These are phyloP conservation scores for Biscutella auriculata DNA, from an alignment of 441 rosid genomes.

Conservation along the genomic window DNA sequence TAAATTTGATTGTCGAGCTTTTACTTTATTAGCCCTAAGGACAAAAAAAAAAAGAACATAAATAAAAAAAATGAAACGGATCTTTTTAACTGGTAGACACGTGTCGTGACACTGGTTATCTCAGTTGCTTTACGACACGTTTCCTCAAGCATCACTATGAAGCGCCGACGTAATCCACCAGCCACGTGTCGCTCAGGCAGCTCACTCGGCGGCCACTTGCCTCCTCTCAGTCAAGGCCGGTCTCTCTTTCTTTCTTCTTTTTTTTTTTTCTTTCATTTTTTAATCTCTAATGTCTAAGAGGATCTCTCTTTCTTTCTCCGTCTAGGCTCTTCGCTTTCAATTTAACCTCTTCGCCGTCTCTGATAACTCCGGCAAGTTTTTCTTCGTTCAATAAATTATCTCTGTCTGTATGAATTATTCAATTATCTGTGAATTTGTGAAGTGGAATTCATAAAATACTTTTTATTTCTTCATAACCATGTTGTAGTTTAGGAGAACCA, in stretches of 20 bases:
- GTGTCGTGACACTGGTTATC: slow-evolving; percentile 10
- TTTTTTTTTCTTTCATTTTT: too few relatives aligned
- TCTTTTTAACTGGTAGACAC: slow-evolving; percentile 18
- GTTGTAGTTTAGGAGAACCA: neutral
- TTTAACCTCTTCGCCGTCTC: neutral
- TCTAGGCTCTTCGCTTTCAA: neutral
- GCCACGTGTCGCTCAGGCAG: slow-evolving; percentile 55
- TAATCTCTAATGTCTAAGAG: slow-evolving; percentile 1
- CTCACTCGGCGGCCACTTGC: slow-evolving; percentile 58
- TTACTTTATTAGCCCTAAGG: too few relatives aligned
- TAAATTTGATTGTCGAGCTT: neutral
- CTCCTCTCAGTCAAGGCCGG: slow-evolving; percentile 25
- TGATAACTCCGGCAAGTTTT: neutral
- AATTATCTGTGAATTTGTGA: too few relatives aligned
- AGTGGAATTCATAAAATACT: too few relatives aligned
- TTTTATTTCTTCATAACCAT: slow-evolving; percentile 1
- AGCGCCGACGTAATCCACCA: slow-evolving; percentile 27
- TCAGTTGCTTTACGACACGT: slow-evolving; percentile 20
- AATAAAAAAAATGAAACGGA: slow-evolving; percentile 16
- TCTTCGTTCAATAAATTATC: neutral
- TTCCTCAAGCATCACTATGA: slow-evolving; percentile 9
- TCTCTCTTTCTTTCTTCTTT: slow-evolving; percentile 8
- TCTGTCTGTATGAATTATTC: neutral
- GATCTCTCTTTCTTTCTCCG: neutral
- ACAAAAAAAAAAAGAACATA: too few relatives aligned